phyloP scores from a whole-genome alignment of 2,329 filamentous ascomycete genomes.

The Pleoardoris graminearum region DNA sequence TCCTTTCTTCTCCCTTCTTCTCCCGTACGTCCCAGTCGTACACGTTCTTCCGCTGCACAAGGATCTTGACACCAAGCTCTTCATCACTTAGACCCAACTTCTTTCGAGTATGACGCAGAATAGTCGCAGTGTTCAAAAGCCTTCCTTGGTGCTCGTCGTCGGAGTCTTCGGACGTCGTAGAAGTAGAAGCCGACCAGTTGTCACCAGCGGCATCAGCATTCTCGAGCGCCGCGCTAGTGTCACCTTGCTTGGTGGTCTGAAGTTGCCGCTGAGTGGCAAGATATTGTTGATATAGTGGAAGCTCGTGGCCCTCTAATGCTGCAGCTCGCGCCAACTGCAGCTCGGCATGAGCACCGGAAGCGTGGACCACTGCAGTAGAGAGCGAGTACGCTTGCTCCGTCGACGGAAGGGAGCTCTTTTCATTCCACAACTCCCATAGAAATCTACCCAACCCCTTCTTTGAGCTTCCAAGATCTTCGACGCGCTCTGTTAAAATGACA shows the following conservation, averaged over 20 bases:
- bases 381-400: conserved; percentile 30
- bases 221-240: conserved; percentile 66
- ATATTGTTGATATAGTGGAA: conserved; percentile 86
- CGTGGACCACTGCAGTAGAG: conserved; percentile 63
- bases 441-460: conserved; percentile 64
- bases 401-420: conserved; percentile 18
- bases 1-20: conserved; percentile 88
- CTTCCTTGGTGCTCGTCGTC: conserved; percentile 90
- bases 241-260: conserved; percentile 75
- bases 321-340: conserved; percentile 54
- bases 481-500: conserved; percentile 81
- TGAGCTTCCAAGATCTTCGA: conserved; percentile 47
- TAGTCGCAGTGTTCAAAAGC: conserved; percentile 84
- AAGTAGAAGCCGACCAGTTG: conserved; percentile 83
- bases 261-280: conserved; percentile 85
- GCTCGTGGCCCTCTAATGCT: conserved; percentile 73
- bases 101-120: conserved; percentile 74
- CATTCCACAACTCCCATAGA: conserved; percentile 66
- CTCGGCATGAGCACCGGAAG: conserved; percentile 55
- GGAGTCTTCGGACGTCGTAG: conserved; percentile 83
- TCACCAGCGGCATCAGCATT: conserved; percentile 74
- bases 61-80: conserved; percentile 87
- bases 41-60: conserved; percentile 85
- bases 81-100: conserved; percentile 86
- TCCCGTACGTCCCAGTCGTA: conserved; percentile 91